Evolutionary conservation across 495 filamentous ascomycete species (phyloP).

Genomic region (Penicillium pancosmium): DNA sequence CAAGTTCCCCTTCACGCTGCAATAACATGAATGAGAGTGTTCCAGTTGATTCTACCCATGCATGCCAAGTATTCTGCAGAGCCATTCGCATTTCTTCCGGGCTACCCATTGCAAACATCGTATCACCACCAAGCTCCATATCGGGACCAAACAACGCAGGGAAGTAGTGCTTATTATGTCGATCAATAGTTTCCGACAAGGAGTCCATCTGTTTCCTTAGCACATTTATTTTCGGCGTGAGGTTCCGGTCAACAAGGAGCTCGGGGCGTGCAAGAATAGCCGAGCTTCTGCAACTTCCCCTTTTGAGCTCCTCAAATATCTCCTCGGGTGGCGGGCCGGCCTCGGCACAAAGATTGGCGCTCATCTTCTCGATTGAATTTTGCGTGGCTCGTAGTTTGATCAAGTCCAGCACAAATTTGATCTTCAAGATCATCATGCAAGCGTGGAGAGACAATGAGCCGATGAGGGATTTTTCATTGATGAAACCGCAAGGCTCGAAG

Average conservation of each 20-base stretch:
- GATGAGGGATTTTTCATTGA: background rate
- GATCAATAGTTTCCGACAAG: background rate
- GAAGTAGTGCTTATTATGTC: background rate
- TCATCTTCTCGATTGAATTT: background rate
- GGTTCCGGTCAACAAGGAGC: no score
- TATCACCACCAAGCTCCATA: no score
- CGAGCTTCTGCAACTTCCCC: no score
- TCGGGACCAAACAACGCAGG: background rate
- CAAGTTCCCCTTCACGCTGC: no score
- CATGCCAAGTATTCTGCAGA: no score
- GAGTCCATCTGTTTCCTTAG: background rate
- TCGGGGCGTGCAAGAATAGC: no score
- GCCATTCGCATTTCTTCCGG: no score
- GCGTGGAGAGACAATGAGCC: background rate
- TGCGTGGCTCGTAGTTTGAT: background rate
- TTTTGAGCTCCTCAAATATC: no score
- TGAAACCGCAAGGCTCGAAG: slow-evolving; percentile 22
- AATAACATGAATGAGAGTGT: no score
- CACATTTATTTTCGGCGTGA: background rate
- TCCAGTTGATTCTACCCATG: no score
- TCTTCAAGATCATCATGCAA: slow-evolving; percentile 15
- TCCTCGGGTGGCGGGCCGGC: no score
- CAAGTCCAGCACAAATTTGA: slow-evolving; percentile 9
- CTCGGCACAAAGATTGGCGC: background rate
- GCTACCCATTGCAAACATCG: no score